phyloP scores from a whole-genome alignment of 129 eudicot genomes.

The Heracleum sosnowskyi region DNA sequence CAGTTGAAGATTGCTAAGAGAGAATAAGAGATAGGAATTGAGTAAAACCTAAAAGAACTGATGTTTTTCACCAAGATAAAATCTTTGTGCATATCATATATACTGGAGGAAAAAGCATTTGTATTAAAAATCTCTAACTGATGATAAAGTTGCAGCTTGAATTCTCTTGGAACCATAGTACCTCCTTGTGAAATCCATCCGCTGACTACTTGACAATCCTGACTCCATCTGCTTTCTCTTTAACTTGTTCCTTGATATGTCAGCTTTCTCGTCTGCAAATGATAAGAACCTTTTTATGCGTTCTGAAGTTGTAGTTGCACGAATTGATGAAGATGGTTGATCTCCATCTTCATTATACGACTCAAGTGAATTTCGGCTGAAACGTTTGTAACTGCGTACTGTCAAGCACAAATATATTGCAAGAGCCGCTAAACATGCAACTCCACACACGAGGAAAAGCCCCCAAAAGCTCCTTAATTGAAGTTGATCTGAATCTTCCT shows the following conservation, averaged over 20 bases:
- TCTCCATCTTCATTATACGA: background rate
- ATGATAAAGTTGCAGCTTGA: conserved; percentile 17
- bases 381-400: conserved; percentile 32
- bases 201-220: conserved; percentile 6
- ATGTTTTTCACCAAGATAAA: too few species aligned
- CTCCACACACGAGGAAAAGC: conserved; percentile 60
- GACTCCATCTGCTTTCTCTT: conserved; percentile 54
- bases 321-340: conserved; percentile 14
- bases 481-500: conserved; percentile 44
- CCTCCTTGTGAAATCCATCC: conserved; percentile 26
- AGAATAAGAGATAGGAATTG: too few species aligned
- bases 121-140: background rate
- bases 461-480: conserved; percentile 63
- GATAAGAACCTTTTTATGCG: conserved; percentile 56
- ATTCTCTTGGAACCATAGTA: conserved; percentile 29
- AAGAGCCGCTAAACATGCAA: conserved; percentile 61
- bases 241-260: conserved; percentile 31
- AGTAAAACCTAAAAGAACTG: background rate
- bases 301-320: conserved; percentile 28
- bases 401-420: conserved; percentile 34
- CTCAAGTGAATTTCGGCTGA: conserved; percentile 21
- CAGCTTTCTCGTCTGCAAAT: conserved; percentile 69
- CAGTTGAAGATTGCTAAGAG: background rate
- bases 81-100: background rate
- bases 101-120: background rate